Evolutionary conservation across 495 filamentous ascomycete genomes (phyloP), one percentile per base, ranked within the genome.

Genomic region (Tuber calosporum): DNA sequence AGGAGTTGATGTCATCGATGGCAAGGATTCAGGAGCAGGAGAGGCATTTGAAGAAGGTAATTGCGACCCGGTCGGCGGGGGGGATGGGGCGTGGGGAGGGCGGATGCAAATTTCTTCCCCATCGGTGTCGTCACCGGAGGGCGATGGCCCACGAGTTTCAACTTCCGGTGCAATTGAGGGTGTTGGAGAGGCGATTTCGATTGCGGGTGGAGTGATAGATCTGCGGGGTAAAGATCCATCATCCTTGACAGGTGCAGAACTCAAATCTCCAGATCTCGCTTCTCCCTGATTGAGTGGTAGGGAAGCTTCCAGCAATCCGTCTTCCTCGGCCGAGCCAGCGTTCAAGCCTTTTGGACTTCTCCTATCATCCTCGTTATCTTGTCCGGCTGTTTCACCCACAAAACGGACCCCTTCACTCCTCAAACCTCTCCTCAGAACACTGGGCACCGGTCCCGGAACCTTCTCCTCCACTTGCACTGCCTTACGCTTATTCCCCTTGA

Each of bases 21-120:
- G 53, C 0, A 11, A 62, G 53, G 53, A 62, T 62, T 13, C 53
- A 4, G 53, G 53, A 62, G n/a, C 53, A 17, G 53, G 53, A 30
- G 53, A 62, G 53, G n/a, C 53, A 62, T 62, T 62, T 62, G 53
- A 26, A 9, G 53, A 62, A 62, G 53, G n/a, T 6, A 62, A 62
- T 17, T 62, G 53, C n/a, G 53, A 62, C 17, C 53, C 30, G 0
- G 53, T 62, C 2, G 53, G 53, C 11, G 53, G 53, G 26, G 53
- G 53, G n/a, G 53, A 58, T 9, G 53, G 53, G n/a, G 53, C 53
- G n/a, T n/a, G 53, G n/a, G 53, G 53, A 15, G 13, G 53, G 11
- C 53, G 53, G 53, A 58, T 11, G 30, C 1, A 58, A 30, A 30
- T 30, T 30, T 30, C n/a, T 30, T 62, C 53, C 13, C 15, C 53